These are phyloP conservation scores for Plasmodium coatneyi DNA, from an alignment of 169 alveolate species.

Conservation along the genomic window DNA sequence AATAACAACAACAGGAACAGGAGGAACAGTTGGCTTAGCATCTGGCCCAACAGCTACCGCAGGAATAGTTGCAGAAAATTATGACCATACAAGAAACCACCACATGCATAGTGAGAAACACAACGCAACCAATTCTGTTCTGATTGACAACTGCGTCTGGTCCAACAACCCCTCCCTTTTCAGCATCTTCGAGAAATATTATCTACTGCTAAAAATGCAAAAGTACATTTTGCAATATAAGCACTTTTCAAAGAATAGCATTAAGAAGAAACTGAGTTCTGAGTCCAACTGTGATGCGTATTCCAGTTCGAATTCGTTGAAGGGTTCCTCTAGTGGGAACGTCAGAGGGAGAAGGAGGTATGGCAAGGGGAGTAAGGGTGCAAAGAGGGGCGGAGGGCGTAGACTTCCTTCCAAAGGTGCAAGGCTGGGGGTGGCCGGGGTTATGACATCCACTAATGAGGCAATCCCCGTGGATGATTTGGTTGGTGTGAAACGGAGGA, in stretches of 20 bases:
- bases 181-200: slow-evolving; percentile 59
- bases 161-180: slow-evolving; percentile 42
- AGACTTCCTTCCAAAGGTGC: neutral
- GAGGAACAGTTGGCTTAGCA: neutral
- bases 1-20: neutral
- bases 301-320: slow-evolving; percentile 34
- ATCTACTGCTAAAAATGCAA: slow-evolving; percentile 56
- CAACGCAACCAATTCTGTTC: slow-evolving; percentile 1
- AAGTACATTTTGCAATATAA: slow-evolving; percentile 60
- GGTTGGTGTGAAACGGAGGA: neutral
- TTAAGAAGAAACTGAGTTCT: slow-evolving; percentile 40
- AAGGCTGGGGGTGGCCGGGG: neutral
- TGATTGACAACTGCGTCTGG: slow-evolving; percentile 59
- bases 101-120: neutral
- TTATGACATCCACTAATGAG: neutral
- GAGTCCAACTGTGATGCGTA: slow-evolving; percentile 43
- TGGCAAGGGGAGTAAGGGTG: neutral
- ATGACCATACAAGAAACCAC: slow-evolving; percentile 3
- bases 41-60: neutral
- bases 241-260: slow-evolving; percentile 42
- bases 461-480: neutral
- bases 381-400: neutral
- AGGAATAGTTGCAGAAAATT: neutral
- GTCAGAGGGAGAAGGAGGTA: neutral
- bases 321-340: neutral